Base-by-base conservation (phyloP, 2,329 filamentous ascomycete species). In the Ramichloridium luteum region DNA sequence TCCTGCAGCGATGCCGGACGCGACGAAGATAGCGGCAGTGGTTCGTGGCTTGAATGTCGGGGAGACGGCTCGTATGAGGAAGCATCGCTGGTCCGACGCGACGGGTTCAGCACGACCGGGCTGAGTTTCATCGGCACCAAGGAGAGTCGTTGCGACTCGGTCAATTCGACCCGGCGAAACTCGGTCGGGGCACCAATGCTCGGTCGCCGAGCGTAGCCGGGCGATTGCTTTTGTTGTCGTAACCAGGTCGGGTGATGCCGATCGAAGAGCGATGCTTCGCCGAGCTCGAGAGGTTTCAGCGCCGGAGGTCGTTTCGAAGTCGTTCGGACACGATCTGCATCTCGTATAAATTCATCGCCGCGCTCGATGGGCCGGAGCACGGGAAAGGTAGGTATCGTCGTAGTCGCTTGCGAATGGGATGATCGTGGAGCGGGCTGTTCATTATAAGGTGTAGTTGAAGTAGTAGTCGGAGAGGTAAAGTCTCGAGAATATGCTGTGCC, bases 131-230 rank as follows among this genome's bases (percentile, higher is more conserved):
- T 30, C n/a, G 48, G 47, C 16, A 47, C 37, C 13, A 51, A 39
- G 11, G 40, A 42, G 46, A 49, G 31, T 31, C 43, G 32, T 37
- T 48, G 48, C 29, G 36, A 46, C 20, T 56, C 48, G 2, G 53
- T 43, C 27, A 39, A 38, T n/a, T 48, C 47, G 6, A 50, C 30
- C 9, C 42, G 46, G 28, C 46, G 42, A 16, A 50, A 47, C 10
- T 43, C 38, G 11, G 31, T 45, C 14, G 48, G 45, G 9, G 35
- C 35, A 28, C 47, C 38, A 23, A 46, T 46, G 34, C 38, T 47
- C 4, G 43, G 33, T n/a, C 46, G 51, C 14, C 8, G n/a, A 23
- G 8, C 20, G 20, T 23, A n/a, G 8, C 8, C 20, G n/a, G 20
- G n/a, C 8, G 20, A 8, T 8, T 23, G 8, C 20, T n/a, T 23